phyloP scores from a whole-genome alignment of 768 basidiomycete genomes.

The Agrocybe pediades region DNA sequence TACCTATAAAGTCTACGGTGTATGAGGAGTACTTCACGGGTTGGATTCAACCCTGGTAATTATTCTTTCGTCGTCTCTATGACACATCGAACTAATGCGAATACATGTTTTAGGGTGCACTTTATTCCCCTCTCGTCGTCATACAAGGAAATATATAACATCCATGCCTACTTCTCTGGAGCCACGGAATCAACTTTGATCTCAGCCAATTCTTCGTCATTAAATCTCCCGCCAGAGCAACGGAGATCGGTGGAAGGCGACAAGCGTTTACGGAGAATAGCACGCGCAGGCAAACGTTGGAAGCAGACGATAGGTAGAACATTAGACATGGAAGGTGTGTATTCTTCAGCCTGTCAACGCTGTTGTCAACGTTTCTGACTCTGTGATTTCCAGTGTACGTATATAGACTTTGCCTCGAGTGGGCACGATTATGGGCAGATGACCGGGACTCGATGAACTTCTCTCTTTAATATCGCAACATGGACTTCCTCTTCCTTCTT shows the following conservation, averaged over 20 bases:
- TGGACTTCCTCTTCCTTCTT: too few relatives aligned
- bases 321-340: slow-evolving; percentile 90
- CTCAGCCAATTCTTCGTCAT: slow-evolving; percentile 50
- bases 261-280: slow-evolving; percentile 74
- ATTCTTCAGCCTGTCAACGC: neutral
- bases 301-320: slow-evolving; percentile 79
- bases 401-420: slow-evolving; percentile 86
- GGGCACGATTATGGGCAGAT: slow-evolving; percentile 82
- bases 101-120: slow-evolving; percentile 67
- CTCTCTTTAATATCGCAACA: slow-evolving; percentile 8
- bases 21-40: slow-evolving; percentile 90
- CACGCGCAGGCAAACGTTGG: slow-evolving; percentile 93
- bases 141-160: slow-evolving; percentile 92
- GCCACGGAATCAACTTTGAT: slow-evolving; percentile 61
- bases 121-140: slow-evolving; percentile 88
- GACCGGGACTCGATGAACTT: slow-evolving; percentile 74
- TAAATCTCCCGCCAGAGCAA: slow-evolving; percentile 31
- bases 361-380: neutral
- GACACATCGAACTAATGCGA: neutral
- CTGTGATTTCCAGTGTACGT: slow-evolving; percentile 67
- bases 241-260: slow-evolving; percentile 62
- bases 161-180: slow-evolving; percentile 92
- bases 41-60: slow-evolving; percentile 87
- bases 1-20: slow-evolving; percentile 87
- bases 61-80: slow-evolving; percentile 1